Base-by-base conservation (phyloP, 441 rosid species). In the Hura crepitans region DNA sequence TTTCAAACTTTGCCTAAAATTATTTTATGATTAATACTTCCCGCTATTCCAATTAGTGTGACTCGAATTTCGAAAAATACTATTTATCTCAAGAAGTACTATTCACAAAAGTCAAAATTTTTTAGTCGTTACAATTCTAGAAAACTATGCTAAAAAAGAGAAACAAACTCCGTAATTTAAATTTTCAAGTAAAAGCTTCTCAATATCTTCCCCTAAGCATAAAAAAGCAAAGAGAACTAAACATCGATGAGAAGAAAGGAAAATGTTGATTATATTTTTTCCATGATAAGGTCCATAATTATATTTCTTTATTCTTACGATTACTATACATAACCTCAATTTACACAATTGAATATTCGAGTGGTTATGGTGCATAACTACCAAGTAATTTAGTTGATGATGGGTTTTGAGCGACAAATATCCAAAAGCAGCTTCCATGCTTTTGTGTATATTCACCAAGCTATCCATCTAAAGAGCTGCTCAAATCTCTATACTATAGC, bases 401-500 rank as follows among this genome's bases (percentile, higher is more conserved):
- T 3, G 37, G 75, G 69, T 72, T 75, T 80, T 87, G 97, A 73
- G 84, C 80, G 68, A 81, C 87, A 66, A 84, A 82, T 35, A 89
- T 37, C 96, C 96, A 20, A 93, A 92, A 79, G 94, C 96, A 81
- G 72, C 80, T 81, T 90, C 97, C 97, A 94, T 89, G 81, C 82
- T 85, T 82, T 85, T 94, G 80, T 92, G 92, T 62, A 94, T 87
- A 47, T 77, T 83, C 60, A 92, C 99, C 81, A 94, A 82, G 72
- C 78, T 94, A 80, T 94, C 99, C 97, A 94, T 92, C 76, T 92
- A 97, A 30, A 90, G 93, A 75, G 97, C 89, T 72, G 91, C 74
- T 33, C 94, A 91, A 79, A 92, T 72, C 88, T 92, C 99, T 94
- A 74, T 56, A 49, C 99, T 94, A 74, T 56, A 49, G 14, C 25